Conservation (phyloP, 257 asterid genomes). For the Verbena officinalis region DNA sequence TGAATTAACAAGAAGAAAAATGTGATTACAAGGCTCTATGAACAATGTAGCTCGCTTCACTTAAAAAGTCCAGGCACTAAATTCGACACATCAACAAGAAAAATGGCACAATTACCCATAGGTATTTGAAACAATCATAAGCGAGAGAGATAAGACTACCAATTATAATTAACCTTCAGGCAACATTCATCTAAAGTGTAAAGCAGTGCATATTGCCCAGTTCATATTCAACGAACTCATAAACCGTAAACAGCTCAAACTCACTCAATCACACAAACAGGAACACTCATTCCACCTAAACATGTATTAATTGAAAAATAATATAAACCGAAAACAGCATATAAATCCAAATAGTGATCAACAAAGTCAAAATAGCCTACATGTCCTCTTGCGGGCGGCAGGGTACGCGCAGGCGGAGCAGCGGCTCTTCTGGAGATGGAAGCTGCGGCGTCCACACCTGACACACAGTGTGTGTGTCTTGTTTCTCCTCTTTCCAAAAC, state of each 20-base stretch:
- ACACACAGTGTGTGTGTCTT: slow-evolving; percentile 58
- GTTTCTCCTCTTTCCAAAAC: slow-evolving; percentile 55
- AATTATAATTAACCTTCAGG: background rate
- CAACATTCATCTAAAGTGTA: background rate
- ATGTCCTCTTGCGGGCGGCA: slow-evolving; percentile 58
- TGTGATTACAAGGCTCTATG: background rate
- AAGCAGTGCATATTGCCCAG: background rate
- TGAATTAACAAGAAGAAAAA: background rate
- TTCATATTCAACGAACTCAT: background rate
- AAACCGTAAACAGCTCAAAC: background rate
- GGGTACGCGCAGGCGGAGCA: slow-evolving; percentile 60
- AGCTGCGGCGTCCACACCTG: slow-evolving; percentile 61
- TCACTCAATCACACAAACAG: too few species aligned
- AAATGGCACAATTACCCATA: background rate
- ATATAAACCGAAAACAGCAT: background rate
- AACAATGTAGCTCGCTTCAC: background rate
- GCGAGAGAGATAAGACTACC: background rate
- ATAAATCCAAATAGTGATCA: background rate
- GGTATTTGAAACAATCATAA: background rate
- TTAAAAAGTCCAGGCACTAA: background rate
- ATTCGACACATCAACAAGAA: background rate
- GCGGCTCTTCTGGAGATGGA: slow-evolving; percentile 59
- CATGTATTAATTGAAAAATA: too few species aligned
- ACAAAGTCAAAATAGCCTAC: slow-evolving; percentile 26
- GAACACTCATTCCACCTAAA: background rate